A percentile compares a stretch with the other conserved stretches of the same genome.
phyloP scores from a whole-genome alignment of 331 rosid species.

The Rosa hybrid region DNA sequence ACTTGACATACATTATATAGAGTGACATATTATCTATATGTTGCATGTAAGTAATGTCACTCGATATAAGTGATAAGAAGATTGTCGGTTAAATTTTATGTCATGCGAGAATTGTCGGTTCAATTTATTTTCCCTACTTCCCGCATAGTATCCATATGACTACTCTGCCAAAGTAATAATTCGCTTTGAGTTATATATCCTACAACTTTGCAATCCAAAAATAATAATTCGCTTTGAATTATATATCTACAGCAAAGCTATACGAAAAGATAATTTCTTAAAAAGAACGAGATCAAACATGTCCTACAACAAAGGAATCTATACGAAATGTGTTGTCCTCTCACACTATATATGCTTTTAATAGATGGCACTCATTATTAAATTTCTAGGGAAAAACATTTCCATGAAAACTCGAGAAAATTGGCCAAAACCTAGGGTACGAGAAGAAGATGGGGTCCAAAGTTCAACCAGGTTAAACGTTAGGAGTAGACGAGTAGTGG shows the following conservation, averaged over 20 bases:
- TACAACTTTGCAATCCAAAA: too few species aligned
- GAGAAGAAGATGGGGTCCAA: neutral
- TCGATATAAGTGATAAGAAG: too few species aligned
- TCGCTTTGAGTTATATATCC: too few species aligned
- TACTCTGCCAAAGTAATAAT: neutral
- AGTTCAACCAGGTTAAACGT: neutral
- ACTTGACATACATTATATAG: neutral
- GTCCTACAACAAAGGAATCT: neutral
- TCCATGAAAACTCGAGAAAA: neutral
- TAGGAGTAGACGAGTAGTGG: neutral
- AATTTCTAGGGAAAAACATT: neutral
- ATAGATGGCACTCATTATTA: neutral
- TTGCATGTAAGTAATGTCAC: too few species aligned
- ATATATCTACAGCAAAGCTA: too few species aligned
- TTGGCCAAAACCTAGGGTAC: neutral
- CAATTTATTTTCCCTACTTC: too few species aligned
- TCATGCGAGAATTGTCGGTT: neutral
- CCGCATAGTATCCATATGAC: neutral
- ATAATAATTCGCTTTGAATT: too few species aligned
- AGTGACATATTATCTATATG: too few species aligned
- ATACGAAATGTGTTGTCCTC: neutral
- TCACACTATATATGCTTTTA: neutral
- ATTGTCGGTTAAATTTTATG: too few species aligned
- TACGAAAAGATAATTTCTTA: too few species aligned
- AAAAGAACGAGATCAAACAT: too few species aligned